These are phyloP conservation scores for Diaporthe humulicola DNA, from an alignment of 2,329 filamentous ascomycete genomes.

Conservation along the genomic window DNA sequence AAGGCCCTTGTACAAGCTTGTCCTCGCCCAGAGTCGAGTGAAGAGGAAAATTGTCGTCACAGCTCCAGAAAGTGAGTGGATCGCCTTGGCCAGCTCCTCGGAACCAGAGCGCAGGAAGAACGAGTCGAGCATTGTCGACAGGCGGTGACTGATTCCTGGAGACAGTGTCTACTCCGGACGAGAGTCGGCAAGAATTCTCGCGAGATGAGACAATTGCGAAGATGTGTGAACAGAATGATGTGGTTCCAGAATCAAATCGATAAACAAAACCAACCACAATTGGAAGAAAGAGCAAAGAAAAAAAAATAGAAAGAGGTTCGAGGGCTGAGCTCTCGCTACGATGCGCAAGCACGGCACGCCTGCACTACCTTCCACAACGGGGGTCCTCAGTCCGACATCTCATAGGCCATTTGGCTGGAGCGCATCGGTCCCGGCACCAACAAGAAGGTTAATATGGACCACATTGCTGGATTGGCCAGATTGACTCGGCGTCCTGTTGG, in stretches of 20 bases:
- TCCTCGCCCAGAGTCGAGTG: constrained; percentile 32
- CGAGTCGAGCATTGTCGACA: constrained; percentile 8
- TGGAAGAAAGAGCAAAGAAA: not conserved
- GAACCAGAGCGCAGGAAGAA: constrained; percentile 31
- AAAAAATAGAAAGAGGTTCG: not conserved
- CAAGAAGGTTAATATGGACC: constrained; percentile 26
- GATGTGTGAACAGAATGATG: not conserved
- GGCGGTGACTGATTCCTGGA: not conserved
- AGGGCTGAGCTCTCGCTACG: constrained; percentile 2
- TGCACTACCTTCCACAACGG: constrained; percentile 21
- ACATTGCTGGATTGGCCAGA: constrained; percentile 9
- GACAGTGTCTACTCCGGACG: not conserved
- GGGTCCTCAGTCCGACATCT: not conserved
- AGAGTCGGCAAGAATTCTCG: too few species aligned
- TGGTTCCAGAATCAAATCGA: not conserved
- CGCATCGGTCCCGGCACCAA: constrained; percentile 10
- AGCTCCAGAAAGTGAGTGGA: constrained; percentile 28
- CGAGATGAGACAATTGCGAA: too few species aligned
- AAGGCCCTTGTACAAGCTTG: constrained; percentile 29
- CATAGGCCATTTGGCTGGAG: constrained; percentile 8
- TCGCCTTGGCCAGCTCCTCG: constrained; percentile 35
- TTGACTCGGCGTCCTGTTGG: not conserved
- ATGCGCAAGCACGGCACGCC: constrained; percentile 10
- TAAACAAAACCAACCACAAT: not conserved
- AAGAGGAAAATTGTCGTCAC: constrained; percentile 36